Percentiles rank a stretch among this genome's conserved stretches.
Evolutionary conservation across 176 grass and related monocot genomes (phyloP).

Genomic region (Ensete glaucum): DNA sequence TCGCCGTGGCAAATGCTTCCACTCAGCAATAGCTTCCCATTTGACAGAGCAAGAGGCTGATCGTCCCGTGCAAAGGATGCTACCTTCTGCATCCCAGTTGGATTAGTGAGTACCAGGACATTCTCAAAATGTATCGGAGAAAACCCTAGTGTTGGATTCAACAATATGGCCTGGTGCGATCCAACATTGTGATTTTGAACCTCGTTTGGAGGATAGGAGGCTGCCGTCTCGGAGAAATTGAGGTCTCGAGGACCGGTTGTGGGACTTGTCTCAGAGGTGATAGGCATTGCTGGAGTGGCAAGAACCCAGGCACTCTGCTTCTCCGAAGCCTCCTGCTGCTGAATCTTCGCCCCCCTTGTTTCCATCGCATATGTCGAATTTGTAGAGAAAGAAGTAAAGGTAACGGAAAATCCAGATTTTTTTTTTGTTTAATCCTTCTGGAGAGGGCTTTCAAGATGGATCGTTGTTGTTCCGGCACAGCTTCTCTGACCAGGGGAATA

Average conservation of each 20-base stretch:
- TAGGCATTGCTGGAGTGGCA: not conserved
- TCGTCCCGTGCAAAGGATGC: not conserved
- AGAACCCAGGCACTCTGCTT: not conserved
- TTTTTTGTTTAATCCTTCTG: too few species aligned
- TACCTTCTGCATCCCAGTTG: not conserved
- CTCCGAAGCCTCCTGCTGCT: not conserved
- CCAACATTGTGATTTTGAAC: not conserved
- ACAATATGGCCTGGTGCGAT: not conserved
- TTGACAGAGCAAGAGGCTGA: not conserved
- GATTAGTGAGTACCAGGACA: not conserved
- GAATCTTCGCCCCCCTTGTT: not conserved
- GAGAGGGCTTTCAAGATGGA: too few species aligned
- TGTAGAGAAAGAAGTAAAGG: not conserved
- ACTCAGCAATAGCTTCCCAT: not conserved
- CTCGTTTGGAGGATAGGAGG: not conserved
- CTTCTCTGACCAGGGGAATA: too few species aligned
- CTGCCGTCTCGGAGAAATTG: not conserved
- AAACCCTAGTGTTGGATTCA: not conserved
- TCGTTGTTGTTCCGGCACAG: too few species aligned
- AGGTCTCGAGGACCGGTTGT: not conserved
- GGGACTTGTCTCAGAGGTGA: not conserved
- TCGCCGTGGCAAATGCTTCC: not conserved
- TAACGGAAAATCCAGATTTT: too few species aligned
- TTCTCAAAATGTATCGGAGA: not conserved
- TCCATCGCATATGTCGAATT: not conserved